phyloP scores from a whole-genome alignment of 148 eudicot species.

The Polygonum maritimum region DNA sequence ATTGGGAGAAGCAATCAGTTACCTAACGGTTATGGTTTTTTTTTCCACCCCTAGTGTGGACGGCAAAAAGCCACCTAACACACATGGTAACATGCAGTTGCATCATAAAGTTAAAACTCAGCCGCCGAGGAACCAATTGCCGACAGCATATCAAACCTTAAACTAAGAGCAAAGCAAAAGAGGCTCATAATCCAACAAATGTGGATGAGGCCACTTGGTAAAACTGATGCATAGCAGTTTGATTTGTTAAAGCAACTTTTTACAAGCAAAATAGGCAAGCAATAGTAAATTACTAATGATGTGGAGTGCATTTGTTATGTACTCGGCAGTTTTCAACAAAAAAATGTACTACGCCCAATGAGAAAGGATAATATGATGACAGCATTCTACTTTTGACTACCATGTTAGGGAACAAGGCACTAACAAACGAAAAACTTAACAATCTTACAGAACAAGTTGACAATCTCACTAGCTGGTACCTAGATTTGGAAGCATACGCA shows the following conservation, averaged over 20 bases:
- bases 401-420: neutral
- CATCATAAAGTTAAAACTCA: too few relatives aligned
- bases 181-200: neutral
- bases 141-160: too few relatives aligned
- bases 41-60: too few relatives aligned
- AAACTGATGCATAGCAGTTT: conserved; percentile 3
- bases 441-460: neutral
- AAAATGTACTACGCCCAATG: neutral
- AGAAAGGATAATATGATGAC: neutral
- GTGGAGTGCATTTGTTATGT: neutral
- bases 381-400: neutral
- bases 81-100: too few relatives aligned
- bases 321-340: neutral
- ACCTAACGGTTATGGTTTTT: too few relatives aligned
- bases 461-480: neutral
- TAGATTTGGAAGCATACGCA: neutral
- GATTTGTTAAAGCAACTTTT: neutral
- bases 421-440: neutral
- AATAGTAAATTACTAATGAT: neutral
- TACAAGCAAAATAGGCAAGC: neutral
- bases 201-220: neutral
- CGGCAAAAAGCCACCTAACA: too few relatives aligned
- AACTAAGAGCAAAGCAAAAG: neutral
- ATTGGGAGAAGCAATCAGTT: too few relatives aligned
- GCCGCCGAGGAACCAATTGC: too few relatives aligned